Base-by-base conservation (phyloP, 768 basidiomycete genomes). In the Lentinula sp. region DNA sequence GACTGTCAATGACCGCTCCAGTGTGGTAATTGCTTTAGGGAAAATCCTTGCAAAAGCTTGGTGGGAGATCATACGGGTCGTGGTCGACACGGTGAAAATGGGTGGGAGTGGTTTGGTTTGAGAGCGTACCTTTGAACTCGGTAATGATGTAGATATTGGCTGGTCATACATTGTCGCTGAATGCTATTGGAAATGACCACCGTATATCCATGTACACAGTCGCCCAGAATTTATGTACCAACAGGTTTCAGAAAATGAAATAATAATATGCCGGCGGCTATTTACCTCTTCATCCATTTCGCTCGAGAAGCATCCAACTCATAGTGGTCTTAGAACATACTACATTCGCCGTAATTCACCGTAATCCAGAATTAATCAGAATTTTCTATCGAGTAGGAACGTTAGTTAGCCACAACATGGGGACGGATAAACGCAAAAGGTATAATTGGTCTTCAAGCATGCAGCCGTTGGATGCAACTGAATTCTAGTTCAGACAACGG, bases 61-160 rank as follows among this genome's bases (percentile, higher is more conserved):
- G 84, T 70, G 71, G 18, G 84, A 83, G 66, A 66, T 80, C 6
- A 65, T 81, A 3, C 77, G 79, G 46, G 83, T 79, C 5, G 75
- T 92, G 15, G 70, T 73, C 51, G 90, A 92, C 73, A 87, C 87
- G 3, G 78, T 88, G 36, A 80, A 77, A 66, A 91, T 92, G 90
- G 90, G 85, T 1, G 90, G 88, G 18, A 82, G 87, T 64, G 90
- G 90, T 18, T 71, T 90, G 61, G 87, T 87, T 48, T 90, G 48
- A 50, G 13, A 5, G n/a, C 2, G 7, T 10, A 18, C 2, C 3
- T 41, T 35, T 54, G 28, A 3, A 2, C 28, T 28, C 28, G 28
- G 4, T 23, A 23, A 23, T 28, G 28, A 28, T 28, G 3, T 28
- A 28, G 28, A 28, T 28, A 28, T 28, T 28, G 28, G 28, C 3